Evolutionary conservation across 768 basidiomycete species (phyloP).

Genomic region (Lactarius hengduanensis): DNA sequence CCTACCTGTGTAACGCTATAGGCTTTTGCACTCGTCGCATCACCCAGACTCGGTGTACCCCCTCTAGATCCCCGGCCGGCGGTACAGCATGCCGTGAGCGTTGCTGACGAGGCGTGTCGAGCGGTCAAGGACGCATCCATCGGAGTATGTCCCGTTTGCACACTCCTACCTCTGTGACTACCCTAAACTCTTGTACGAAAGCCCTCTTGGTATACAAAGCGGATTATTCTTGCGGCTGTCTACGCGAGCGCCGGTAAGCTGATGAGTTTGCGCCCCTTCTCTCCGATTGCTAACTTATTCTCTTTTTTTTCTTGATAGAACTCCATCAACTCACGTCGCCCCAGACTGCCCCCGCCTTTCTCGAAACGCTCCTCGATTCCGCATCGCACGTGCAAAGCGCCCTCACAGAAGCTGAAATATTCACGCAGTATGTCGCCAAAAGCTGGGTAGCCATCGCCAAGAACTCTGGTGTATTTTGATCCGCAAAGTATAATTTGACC

Average conservation of each 20-base stretch:
- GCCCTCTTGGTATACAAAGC: constrained; percentile 71
- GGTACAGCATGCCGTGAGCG: constrained; percentile 53
- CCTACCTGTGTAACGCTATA: constrained; percentile 31
- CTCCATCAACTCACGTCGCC: constrained; percentile 83
- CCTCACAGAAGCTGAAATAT: constrained; percentile 53
- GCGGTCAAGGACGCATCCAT: constrained; percentile 51
- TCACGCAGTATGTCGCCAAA: constrained; percentile 57
- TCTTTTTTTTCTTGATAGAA: constrained; percentile 39
- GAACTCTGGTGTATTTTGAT: constrained; percentile 57
- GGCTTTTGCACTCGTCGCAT: constrained; percentile 72
- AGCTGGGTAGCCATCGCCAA: constrained; percentile 74
- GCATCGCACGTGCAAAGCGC: constrained; percentile 46
- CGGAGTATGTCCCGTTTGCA: constrained; percentile 46
- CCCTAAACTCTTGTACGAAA: constrained; percentile 32
- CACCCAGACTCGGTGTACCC: constrained; percentile 47
- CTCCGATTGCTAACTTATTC: not conserved
- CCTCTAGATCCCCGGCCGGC: constrained; percentile 61
- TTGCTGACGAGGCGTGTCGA: constrained; percentile 74
- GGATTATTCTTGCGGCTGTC: constrained; percentile 62
- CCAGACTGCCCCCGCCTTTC: constrained; percentile 59
- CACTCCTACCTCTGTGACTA: not conserved
- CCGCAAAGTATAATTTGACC: not conserved
- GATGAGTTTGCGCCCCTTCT: not conserved
- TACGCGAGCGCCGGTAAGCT: constrained; percentile 68
- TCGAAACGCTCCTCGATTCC: constrained; percentile 59